Evolutionary conservation across 495 filamentous ascomycete genomes (phyloP).

Genomic region (Xylaria longipes): DNA sequence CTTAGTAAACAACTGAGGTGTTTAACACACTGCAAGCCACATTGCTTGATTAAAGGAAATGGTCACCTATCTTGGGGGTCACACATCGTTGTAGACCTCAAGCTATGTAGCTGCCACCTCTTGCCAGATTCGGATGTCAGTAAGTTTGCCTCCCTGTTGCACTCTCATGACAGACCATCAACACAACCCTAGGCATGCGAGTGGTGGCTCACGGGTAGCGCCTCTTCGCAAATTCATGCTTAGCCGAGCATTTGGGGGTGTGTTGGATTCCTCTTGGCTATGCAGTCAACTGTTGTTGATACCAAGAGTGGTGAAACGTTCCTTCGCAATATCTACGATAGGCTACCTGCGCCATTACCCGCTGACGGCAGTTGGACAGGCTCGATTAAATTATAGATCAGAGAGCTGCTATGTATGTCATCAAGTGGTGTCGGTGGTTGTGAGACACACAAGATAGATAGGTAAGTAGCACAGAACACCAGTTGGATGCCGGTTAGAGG

Average conservation of each 20-base stretch:
- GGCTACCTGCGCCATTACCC: neutral
- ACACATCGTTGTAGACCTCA: neutral
- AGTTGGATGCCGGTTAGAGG: neutral
- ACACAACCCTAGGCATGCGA: neutral
- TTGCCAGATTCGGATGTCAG: neutral
- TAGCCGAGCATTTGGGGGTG: constrained; percentile 7
- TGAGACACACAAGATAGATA: neutral
- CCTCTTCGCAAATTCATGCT: constrained; percentile 14
- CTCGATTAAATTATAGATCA: neutral
- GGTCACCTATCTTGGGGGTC: neutral
- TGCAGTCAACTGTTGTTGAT: neutral
- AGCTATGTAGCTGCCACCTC: neutral
- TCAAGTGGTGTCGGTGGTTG: neutral
- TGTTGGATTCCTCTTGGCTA: constrained; percentile 11
- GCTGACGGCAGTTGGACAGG: neutral
- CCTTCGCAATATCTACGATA: neutral
- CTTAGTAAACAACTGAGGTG: neutral
- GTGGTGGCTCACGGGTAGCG: neutral
- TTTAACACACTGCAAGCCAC: constrained; percentile 10
- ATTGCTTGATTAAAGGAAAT: neutral
- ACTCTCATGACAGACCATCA: neutral
- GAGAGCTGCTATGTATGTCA: neutral
- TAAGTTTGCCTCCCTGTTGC: neutral
- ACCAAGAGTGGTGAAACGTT: constrained; percentile 15
- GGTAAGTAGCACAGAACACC: neutral